phyloP scores from a whole-genome alignment of 1,284 basidiomycete genomes.

The Polyporus tsugae region DNA sequence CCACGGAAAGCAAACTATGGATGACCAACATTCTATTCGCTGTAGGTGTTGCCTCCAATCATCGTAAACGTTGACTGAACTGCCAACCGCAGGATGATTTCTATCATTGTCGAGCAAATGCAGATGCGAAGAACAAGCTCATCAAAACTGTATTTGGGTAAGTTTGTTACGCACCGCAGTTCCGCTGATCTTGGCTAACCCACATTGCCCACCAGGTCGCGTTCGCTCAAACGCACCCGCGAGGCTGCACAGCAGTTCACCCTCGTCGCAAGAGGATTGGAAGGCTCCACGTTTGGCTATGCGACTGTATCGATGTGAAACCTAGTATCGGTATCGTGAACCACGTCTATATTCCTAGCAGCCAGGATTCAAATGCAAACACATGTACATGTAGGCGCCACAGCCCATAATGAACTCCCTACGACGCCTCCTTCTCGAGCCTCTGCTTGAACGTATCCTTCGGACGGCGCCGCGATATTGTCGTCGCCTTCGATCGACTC shows the following conservation, averaged over 20 bases:
- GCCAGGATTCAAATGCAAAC: slow-evolving; percentile 5
- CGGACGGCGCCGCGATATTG: slow-evolving; percentile 23
- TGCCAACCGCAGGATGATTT: slow-evolving; percentile 61
- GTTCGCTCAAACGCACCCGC: slow-evolving; percentile 68
- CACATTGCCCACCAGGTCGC: slow-evolving; percentile 51
- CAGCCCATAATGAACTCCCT: slow-evolving; percentile 6
- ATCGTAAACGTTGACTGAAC: not conserved
- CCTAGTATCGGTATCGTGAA: slow-evolving; percentile 2
- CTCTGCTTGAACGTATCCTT: slow-evolving; percentile 14
- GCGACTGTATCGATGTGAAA: slow-evolving; percentile 49
- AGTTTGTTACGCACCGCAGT: slow-evolving; percentile 32
- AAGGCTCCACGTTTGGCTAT: slow-evolving; percentile 81
- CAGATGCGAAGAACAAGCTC: slow-evolving; percentile 80
- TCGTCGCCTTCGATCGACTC: slow-evolving; percentile 25
- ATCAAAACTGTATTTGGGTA: slow-evolving; percentile 78
- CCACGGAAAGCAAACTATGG: slow-evolving; percentile 68
- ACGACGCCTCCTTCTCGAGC: not conserved
- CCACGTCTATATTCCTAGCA: slow-evolving; percentile 10
- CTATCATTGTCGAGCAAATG: slow-evolving; percentile 65
- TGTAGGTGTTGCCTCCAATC: slow-evolving; percentile 51
- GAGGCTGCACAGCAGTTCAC: slow-evolving; percentile 83
- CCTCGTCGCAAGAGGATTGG: slow-evolving; percentile 76
- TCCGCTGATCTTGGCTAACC: not conserved
- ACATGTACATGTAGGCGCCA: slow-evolving; percentile 9
- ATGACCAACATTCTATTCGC: slow-evolving; percentile 74